A percentile compares a stretch with the other conserved stretches of the same genome.
These are phyloP conservation scores for Pyricularia pennisetigena DNA, from an alignment of 2,329 filamentous ascomycete species.

Conservation along the genomic window DNA sequence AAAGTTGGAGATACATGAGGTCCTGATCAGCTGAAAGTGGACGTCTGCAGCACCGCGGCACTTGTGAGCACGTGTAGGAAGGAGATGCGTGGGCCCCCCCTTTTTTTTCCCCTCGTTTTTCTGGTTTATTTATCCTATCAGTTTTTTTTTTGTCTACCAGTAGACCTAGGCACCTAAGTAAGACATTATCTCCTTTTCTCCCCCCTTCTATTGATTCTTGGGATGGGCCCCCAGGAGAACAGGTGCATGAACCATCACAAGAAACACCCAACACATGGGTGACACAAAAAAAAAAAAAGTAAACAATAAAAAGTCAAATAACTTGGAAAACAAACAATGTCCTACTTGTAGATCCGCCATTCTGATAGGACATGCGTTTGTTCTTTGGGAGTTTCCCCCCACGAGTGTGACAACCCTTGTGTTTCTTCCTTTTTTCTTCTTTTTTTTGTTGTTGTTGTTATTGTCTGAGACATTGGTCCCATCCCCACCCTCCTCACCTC, in stretches of 20 bases:
- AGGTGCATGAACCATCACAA: neutral
- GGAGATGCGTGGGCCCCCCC: neutral
- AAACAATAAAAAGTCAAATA: neutral
- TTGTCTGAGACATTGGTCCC: neutral
- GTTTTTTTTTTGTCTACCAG: neutral
- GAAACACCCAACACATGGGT: neutral
- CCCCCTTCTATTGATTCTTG: neutral
- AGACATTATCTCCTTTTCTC: too few relatives aligned
- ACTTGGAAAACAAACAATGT: neutral
- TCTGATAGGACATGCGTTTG: neutral
- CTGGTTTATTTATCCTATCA: neutral
- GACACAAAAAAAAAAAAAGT: neutral
- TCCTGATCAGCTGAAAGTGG: slow-evolving; percentile 1
- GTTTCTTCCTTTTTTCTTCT: neutral
- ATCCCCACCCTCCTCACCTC: neutral
- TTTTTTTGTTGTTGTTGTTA: too few relatives aligned
- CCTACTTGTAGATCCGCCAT: neutral
- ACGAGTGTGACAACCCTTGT: neutral
- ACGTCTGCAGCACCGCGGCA: neutral
- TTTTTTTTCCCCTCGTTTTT: neutral
- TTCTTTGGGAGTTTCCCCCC: neutral
- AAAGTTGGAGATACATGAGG: neutral
- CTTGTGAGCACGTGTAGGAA: neutral
- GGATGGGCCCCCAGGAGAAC: neutral
- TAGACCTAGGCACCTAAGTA: too few relatives aligned